Percentiles rank a stretch among this genome's conserved stretches.
phyloP scores from a whole-genome alignment of 2,329 filamentous ascomycete genomes.

The Byssothecium circinans region DNA sequence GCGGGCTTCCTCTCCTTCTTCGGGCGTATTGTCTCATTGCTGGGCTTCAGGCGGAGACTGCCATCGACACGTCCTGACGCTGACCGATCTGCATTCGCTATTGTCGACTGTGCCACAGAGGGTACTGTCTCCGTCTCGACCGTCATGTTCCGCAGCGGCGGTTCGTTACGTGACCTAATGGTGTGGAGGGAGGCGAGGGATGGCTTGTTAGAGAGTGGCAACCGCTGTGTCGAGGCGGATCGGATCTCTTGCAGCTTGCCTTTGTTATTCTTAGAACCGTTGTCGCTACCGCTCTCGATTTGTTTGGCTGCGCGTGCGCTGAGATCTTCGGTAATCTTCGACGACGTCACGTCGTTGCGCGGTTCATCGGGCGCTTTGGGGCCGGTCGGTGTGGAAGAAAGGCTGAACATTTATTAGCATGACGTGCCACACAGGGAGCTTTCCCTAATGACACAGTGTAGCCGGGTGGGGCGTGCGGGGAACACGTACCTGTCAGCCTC shows the following conservation, averaged over 20 bases:
- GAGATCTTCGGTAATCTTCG: constrained; percentile 53
- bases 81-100: constrained; percentile 60
- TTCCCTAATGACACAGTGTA: constrained; percentile 27
- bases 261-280: constrained; percentile 45
- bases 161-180: constrained; percentile 70
- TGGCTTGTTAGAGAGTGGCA: constrained; percentile 60
- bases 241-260: constrained; percentile 49
- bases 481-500: constrained; percentile 34
- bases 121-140: constrained; percentile 96
- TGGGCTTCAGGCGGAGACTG: constrained; percentile 82
- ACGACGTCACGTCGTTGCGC: constrained; percentile 48
- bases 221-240: constrained; percentile 46
- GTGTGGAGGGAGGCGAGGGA: constrained; percentile 68
- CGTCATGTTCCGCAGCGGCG: constrained; percentile 87
- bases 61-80: constrained; percentile 66
- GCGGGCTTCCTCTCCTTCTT: constrained; percentile 89
- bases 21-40: constrained; percentile 92
- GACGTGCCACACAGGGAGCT: constrained; percentile 21
- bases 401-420: constrained; percentile 10
- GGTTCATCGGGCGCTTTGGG: constrained; percentile 37
- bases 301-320: constrained; percentile 36
- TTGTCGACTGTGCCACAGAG: constrained; percentile 82
- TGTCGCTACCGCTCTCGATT: constrained; percentile 67
- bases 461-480: constrained; percentile 31
- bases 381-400: constrained; percentile 16